These are phyloP conservation scores for Candida glaebosa DNA, from an alignment of 805 yeast genomes.

Conservation along the genomic window DNA sequence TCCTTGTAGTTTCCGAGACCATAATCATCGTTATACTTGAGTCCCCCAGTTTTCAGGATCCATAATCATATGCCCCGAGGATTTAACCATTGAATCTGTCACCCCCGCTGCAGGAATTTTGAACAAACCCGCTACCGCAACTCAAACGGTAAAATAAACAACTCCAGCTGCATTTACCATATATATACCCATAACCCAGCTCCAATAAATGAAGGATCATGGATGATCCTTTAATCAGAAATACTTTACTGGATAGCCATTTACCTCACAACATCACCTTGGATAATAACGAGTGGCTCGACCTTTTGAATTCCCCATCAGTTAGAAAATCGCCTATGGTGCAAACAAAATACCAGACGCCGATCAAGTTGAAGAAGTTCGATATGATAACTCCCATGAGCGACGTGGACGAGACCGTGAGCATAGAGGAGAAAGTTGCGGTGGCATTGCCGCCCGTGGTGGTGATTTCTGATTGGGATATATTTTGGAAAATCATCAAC, in stretches of 20 bases:
- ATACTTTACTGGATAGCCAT: neutral
- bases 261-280: neutral
- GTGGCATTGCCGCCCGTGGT: neutral
- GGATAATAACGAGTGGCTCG: conserved; percentile 4
- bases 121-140: neutral
- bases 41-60: neutral
- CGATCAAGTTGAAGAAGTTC: conserved; percentile 1
- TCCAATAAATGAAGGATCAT: neutral
- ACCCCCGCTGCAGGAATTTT: neutral
- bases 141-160: neutral
- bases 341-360: conserved; percentile 3
- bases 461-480: conserved; percentile 26
- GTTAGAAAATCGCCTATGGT: conserved; percentile 3
- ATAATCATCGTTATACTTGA: too few species aligned
- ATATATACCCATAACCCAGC: neutral
- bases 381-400: conserved; percentile 1
- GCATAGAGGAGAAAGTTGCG: neutral
- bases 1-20: too few species aligned
- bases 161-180: neutral
- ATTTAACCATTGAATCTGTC: neutral
- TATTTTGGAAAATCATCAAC: conserved; percentile 51
- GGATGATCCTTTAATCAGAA: neutral
- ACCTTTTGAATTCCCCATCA: conserved; percentile 1
- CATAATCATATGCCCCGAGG: neutral
- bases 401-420: neutral